phyloP scores from a whole-genome alignment of 768 basidiomycete genomes.

The Suillus subaureus region DNA sequence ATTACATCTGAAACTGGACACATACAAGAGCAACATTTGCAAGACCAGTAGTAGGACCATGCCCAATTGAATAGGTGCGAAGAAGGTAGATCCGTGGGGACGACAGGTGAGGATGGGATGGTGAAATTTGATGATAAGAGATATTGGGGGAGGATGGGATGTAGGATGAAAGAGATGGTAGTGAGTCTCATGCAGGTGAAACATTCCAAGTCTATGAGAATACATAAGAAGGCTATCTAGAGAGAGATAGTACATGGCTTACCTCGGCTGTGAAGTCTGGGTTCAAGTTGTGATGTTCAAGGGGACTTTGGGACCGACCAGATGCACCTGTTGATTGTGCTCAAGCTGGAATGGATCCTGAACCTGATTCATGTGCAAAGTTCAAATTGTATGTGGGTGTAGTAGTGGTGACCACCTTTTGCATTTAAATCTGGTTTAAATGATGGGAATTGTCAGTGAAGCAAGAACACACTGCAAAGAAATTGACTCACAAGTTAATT shows the following conservation, averaged over 20 bases:
- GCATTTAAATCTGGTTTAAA: conserved; percentile 53
- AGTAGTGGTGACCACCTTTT: conserved; percentile 64
- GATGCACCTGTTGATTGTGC: too few relatives aligned
- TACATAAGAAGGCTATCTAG: too few relatives aligned
- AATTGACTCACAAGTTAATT: conserved; percentile 48
- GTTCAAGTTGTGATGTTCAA: too few relatives aligned
- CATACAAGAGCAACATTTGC: too few relatives aligned
- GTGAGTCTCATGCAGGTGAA: conserved; percentile 35
- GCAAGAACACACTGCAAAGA: conserved; percentile 11
- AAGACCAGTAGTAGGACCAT: too few relatives aligned
- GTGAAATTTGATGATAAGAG: conserved; percentile 64
- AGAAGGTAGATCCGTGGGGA: too few relatives aligned
- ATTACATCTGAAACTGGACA: too few relatives aligned
- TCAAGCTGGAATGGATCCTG: conserved; percentile 17
- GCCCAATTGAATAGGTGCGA: too few relatives aligned
- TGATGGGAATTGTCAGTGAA: conserved; percentile 25
- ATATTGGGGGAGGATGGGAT: conserved; percentile 53
- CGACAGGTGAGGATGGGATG: conserved; percentile 79
- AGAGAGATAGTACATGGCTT: too few relatives aligned
- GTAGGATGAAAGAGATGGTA: conserved; percentile 35
- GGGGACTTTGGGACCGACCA: too few relatives aligned
- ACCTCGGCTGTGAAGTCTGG: too few relatives aligned
- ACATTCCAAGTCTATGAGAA: too few relatives aligned
- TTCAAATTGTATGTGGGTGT: conserved; percentile 39
- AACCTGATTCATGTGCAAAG: conserved; percentile 37